phyloP scores from a whole-genome alignment of 495 filamentous ascomycete genomes.

The Astrothelium macrocarpum region DNA sequence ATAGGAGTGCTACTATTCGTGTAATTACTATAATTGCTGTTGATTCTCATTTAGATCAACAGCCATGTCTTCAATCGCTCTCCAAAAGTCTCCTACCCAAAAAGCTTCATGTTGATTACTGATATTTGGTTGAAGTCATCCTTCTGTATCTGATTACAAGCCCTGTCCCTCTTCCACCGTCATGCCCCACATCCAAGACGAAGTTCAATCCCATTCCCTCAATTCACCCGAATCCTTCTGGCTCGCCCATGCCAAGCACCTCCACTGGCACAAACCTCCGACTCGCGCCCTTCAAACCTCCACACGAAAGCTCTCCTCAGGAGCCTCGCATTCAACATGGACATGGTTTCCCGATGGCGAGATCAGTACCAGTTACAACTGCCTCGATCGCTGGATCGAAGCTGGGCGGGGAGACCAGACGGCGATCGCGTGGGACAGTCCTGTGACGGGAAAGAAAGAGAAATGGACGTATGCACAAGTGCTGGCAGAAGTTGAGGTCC shows the following conservation, averaged over 20 bases:
- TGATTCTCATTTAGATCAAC: no score
- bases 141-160: no score
- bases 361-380: slow-evolving; percentile 86
- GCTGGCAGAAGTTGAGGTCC: slow-evolving; percentile 69
- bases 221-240: slow-evolving; percentile 61
- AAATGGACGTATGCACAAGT: slow-evolving; percentile 64
- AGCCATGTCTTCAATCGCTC: background rate
- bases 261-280: slow-evolving; percentile 74
- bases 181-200: slow-evolving; percentile 24
- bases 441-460: slow-evolving; percentile 67
- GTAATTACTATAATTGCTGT: background rate
- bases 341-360: slow-evolving; percentile 84
- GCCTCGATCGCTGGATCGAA: slow-evolving; percentile 77
- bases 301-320: slow-evolving; percentile 42
- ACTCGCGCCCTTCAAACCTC: slow-evolving; percentile 35
- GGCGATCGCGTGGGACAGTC: slow-evolving; percentile 82
- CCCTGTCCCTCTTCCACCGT: background rate
- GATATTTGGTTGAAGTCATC: background rate
- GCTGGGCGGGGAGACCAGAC: slow-evolving; percentile 58
- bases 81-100: background rate
- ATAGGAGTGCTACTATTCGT: background rate
- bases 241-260: slow-evolving; percentile 57
- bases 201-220: slow-evolving; percentile 37
- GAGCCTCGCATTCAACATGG: slow-evolving; percentile 52
- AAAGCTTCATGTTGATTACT: background rate